Conservation (phyloP, 148 eudicot genomes). For the Silene conica region DNA sequence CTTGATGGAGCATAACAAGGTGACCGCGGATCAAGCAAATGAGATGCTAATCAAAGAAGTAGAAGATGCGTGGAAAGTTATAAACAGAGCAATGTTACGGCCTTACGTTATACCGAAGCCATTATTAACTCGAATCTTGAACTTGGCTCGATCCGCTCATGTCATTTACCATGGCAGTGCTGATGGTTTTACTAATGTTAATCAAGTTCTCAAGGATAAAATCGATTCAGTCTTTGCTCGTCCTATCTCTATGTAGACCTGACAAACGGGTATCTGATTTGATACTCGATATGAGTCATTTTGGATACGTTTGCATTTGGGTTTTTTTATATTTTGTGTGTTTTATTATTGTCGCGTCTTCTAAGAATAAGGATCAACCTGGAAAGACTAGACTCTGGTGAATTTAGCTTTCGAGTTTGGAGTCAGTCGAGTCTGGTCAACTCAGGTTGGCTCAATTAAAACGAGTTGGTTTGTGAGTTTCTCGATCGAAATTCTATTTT, state of each 20-base stretch:
- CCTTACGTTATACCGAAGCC: slow-evolving; percentile 36
- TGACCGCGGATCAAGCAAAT: slow-evolving; percentile 24
- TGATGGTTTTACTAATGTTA: slow-evolving; percentile 43
- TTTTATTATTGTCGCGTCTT: too few relatives aligned
- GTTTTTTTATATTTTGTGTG: too few relatives aligned
- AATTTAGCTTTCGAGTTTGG: too few relatives aligned
- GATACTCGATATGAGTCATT: too few relatives aligned
- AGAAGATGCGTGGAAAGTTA: slow-evolving; percentile 37
- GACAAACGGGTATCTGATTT: too few relatives aligned
- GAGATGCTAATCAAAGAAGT: slow-evolving; percentile 19
- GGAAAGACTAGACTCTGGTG: too few relatives aligned
- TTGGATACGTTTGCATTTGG: too few relatives aligned
- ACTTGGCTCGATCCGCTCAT: slow-evolving; percentile 31
- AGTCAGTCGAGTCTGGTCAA: too few relatives aligned
- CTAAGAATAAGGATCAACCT: not conserved
- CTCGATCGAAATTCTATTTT: too few relatives aligned
- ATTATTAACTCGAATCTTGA: slow-evolving; percentile 29
- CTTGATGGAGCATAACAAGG: slow-evolving; percentile 32
- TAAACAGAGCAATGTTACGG: slow-evolving; percentile 31
- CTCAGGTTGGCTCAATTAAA: too few relatives aligned
- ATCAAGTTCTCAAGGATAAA: slow-evolving; percentile 23
- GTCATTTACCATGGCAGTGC: slow-evolving; percentile 33
- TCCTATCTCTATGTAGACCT: slow-evolving; percentile 23
- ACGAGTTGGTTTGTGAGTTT: too few relatives aligned
- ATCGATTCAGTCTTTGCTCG: slow-evolving; percentile 23